Conservation (phyloP, 1,139 yeast genomes). For the Saccharomyces hybrid region DNA sequence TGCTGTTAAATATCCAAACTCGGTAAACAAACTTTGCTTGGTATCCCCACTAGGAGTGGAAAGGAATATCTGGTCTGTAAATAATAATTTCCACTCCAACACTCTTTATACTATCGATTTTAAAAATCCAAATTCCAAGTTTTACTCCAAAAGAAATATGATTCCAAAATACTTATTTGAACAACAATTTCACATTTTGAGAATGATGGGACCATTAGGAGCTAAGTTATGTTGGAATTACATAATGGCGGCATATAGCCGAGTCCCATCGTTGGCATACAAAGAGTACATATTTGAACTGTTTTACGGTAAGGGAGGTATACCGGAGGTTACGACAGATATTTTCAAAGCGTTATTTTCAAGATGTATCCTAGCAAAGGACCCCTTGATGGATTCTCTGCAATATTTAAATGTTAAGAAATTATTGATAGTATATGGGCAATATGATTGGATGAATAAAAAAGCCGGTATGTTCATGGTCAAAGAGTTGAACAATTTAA, state of each 20-base stretch:
- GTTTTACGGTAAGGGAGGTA: slow-evolving; percentile 10
- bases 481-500: slow-evolving; percentile 34
- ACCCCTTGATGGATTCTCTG: slow-evolving; percentile 61
- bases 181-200: slow-evolving; percentile 39
- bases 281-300: slow-evolving; percentile 22
- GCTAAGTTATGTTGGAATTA: slow-evolving; percentile 45
- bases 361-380: slow-evolving; percentile 44
- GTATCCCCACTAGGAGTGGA: slow-evolving; percentile 89
- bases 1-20: slow-evolving; percentile 60
- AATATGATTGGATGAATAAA: slow-evolving; percentile 74
- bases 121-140: slow-evolving; percentile 19
- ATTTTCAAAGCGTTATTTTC: slow-evolving; percentile 45
- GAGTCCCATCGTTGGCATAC: slow-evolving; percentile 33
- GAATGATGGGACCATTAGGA: slow-evolving; percentile 51
- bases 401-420: slow-evolving; percentile 37
- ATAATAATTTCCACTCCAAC: slow-evolving; percentile 32
- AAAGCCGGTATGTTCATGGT: slow-evolving; percentile 51
- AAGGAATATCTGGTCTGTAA: slow-evolving; percentile 56
- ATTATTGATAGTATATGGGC: slow-evolving; percentile 59
- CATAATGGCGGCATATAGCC: slow-evolving; percentile 53
- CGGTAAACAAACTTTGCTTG: slow-evolving; percentile 54
- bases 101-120: slow-evolving; percentile 12
- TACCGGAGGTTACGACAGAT: slow-evolving; percentile 31
- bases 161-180: slow-evolving; percentile 25
- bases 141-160: slow-evolving; percentile 20